A percentile compares a stretch with the other conserved stretches of the same genome.
Conservation (phyloP, 192 early-diverging fungal species). For the Coemansia erecta region DNA sequence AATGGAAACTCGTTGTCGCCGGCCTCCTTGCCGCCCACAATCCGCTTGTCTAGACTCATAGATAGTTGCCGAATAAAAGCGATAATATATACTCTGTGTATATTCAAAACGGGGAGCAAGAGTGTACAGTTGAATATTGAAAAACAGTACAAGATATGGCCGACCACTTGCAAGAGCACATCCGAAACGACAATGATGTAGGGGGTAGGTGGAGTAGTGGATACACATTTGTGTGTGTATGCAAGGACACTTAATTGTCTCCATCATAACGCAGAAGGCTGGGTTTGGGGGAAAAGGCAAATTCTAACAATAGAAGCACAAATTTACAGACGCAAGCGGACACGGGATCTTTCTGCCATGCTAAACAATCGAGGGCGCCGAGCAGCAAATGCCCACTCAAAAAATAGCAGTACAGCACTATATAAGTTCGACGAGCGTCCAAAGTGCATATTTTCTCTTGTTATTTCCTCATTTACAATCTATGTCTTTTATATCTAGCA, state of each 20-base stretch:
- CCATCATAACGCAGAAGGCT: neutral
- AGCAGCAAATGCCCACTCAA: neutral
- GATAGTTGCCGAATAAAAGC: neutral
- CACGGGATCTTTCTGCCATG: too few relatives aligned
- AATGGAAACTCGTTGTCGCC: slow-evolving; percentile 9
- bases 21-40: slow-evolving; percentile 7
- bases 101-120: neutral
- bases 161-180: neutral
- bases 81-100: neutral
- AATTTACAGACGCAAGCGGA: neutral
- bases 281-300: neutral
- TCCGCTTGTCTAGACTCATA: neutral
- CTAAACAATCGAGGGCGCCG: neutral
- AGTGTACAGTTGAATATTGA: neutral
- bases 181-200: too few relatives aligned
- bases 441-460: too few relatives aligned
- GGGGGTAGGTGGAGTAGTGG: too few relatives aligned
- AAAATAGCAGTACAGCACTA: too few relatives aligned
- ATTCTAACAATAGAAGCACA: neutral
- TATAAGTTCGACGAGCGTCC: too few relatives aligned
- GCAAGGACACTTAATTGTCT: too few relatives aligned
- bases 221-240: too few relatives aligned
- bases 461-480: too few relatives aligned
- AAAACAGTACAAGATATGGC: neutral
- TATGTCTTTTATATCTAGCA: neutral